Evolutionary conservation across 1,139 yeast species (phyloP), one percentile per base, ranked within the genome.

Genomic region (Wickerhamiella infanticola): DNA sequence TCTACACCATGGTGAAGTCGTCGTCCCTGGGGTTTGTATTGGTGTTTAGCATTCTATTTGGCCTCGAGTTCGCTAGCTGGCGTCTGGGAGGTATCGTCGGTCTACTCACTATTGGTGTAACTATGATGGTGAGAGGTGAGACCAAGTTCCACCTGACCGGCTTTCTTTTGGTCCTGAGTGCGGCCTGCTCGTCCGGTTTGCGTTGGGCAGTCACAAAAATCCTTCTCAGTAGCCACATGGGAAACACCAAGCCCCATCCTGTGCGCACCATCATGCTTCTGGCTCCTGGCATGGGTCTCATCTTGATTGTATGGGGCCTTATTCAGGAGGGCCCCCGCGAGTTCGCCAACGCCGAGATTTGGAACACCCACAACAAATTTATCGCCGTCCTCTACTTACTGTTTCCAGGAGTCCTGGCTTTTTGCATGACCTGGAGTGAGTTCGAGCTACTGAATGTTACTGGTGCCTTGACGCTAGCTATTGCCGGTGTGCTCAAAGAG

Each of bases 201-300:
- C 72, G 98, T 53, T 90, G 98, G 98, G 88, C 95, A 1, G 74
- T 86, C 53, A 86, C 97, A 3, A 97, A 90, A 60, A 62, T 90
- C 29, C 69, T 88, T 18, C 66, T 90, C 48, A 78, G 77, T 53
- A 72, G 69, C 33, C 47, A 47, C 9, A 31, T 40, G n/a, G 40
- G 42, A 18, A 35, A 27, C 23, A 42, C 39, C n/a, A 51, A 51
- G 45, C 53, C 58, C 45, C 85, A 86, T 57, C 94, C 97, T 3
- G 75, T 90, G 29, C 70, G 80, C 41, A 85, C 97, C 3, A 85
- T 90, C 43, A 72, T 82, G 57, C 83, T 82, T 56, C 65, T 90
- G 24, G 75, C 95, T 0, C 97, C 98, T 1, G 72, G 83, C 24
- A 88, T 88, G 94, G 77, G 79, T 48, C 44, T 73, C 1, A 63